Conservation (phyloP, 78 protist species). For the Chrysochromulina parva region DNA sequence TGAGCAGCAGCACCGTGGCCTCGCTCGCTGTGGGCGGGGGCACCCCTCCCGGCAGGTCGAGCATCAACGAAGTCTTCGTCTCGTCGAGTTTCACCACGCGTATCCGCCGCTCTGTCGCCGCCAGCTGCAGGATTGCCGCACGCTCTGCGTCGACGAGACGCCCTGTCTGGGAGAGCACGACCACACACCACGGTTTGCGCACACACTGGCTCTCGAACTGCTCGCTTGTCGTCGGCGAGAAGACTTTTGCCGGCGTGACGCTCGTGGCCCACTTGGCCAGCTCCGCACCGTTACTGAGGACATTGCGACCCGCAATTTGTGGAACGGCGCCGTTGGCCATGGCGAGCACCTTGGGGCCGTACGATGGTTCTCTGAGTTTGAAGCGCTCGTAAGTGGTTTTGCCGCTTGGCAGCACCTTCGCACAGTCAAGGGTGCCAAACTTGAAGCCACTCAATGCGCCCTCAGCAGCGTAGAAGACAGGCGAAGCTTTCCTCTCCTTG, state of each 20-base stretch:
- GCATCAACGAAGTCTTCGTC: neutral
- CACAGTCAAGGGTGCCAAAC: neutral
- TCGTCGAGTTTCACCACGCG: neutral
- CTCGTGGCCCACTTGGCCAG: neutral
- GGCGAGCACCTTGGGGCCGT: neutral
- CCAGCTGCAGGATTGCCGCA: neutral
- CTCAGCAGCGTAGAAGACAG: neutral
- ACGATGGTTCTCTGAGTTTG: neutral
- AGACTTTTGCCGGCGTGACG: neutral
- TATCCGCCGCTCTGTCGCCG: neutral
- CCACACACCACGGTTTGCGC: neutral
- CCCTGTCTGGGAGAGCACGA: neutral
- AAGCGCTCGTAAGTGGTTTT: slow-evolving; percentile 2
- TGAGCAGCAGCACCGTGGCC: no score
- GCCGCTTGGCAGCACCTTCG: neutral
- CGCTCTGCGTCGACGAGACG: neutral
- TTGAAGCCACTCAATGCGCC: neutral
- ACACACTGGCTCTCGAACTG: neutral
- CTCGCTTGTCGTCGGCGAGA: neutral
- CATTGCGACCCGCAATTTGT: neutral
- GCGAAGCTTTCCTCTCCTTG: no score
- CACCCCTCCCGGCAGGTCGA: neutral
- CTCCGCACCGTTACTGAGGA: neutral
- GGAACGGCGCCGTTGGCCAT: neutral
- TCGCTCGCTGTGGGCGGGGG: no score